A percentile compares a stretch with the other conserved stretches of the same genome.
phyloP scores from a whole-genome alignment of 352 stramenopile genomes.

The Phytophthora hybrid region DNA sequence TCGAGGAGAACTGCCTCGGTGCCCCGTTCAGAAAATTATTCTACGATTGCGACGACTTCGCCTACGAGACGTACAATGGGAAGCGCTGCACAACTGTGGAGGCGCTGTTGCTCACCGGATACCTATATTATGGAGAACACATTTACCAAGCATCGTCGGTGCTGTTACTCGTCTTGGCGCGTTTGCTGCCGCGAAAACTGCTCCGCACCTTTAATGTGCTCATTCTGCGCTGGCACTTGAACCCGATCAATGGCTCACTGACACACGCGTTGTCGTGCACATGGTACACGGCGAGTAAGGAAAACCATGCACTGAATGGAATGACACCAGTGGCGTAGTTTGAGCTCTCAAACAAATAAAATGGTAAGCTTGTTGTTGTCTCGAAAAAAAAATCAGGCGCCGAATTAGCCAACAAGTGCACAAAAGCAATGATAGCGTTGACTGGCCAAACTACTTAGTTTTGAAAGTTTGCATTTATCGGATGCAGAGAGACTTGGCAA shows the following conservation, averaged over 20 bases:
- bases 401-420: no score
- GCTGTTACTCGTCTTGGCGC: slow-evolving; percentile 23
- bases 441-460: neutral
- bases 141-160: slow-evolving; percentile 31
- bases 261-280: slow-evolving; percentile 12
- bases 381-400: neutral
- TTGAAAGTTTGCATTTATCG: neutral
- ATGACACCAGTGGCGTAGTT: slow-evolving; percentile 1
- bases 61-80: slow-evolving; percentile 30
- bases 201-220: slow-evolving; percentile 39
- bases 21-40: slow-evolving; percentile 29
- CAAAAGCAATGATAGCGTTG: no score
- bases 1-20: slow-evolving; percentile 36
- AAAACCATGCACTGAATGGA: slow-evolving; percentile 1
- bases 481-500: neutral
- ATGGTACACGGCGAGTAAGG: neutral
- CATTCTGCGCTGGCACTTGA: slow-evolving; percentile 29
- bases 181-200: slow-evolving; percentile 26
- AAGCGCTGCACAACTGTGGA: slow-evolving; percentile 25
- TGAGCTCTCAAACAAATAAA: neutral
- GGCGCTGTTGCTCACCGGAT: slow-evolving; percentile 23
- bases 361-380: neutral
- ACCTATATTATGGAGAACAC: slow-evolving; percentile 32
- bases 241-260: slow-evolving; percentile 19
- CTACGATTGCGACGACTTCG: slow-evolving; percentile 36